phyloP scores from a whole-genome alignment of 495 filamentous ascomycete species.

The Podospora conica region DNA sequence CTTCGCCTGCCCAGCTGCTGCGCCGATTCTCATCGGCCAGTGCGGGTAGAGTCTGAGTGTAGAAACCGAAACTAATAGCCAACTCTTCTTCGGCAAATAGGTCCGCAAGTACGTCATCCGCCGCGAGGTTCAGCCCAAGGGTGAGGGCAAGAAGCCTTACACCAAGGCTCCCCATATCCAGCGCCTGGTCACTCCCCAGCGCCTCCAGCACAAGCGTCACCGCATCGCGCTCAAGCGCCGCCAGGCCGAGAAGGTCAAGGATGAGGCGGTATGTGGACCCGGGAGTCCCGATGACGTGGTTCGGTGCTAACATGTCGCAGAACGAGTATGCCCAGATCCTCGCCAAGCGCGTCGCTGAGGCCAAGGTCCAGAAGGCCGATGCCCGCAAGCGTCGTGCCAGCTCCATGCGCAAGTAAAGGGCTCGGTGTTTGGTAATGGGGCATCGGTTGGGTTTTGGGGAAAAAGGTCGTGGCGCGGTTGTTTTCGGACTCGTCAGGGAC shows the following conservation, averaged over 20 bases:
- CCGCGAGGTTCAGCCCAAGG: slow-evolving; percentile 91
- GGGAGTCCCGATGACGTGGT: background rate
- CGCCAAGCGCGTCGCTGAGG: slow-evolving; percentile 90
- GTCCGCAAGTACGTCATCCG: slow-evolving; percentile 99
- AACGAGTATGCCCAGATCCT: slow-evolving; percentile 92
- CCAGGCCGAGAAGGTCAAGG: slow-evolving; percentile 86
- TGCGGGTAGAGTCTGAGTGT: slow-evolving; percentile 50
- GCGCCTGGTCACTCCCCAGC: slow-evolving; percentile 97
- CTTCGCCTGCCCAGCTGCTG: slow-evolving; percentile 50
- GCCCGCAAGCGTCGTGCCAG: slow-evolving; percentile 90
- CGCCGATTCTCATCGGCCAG: slow-evolving; percentile 41
- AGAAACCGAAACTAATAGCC: slow-evolving; percentile 36
- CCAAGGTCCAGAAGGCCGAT: slow-evolving; percentile 86
- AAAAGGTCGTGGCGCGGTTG: slow-evolving; percentile 33
- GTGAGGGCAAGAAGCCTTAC: slow-evolving; percentile 92
- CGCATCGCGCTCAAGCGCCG: slow-evolving; percentile 95
- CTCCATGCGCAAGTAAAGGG: slow-evolving; percentile 83
- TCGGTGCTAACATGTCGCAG: slow-evolving; percentile 41
- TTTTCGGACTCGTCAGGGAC: slow-evolving; percentile 25
- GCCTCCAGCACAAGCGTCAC: slow-evolving; percentile 99
- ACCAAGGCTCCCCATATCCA: slow-evolving; percentile 99
- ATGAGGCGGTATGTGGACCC: slow-evolving; percentile 81
- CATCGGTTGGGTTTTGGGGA: slow-evolving; percentile 30
- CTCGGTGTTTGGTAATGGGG: slow-evolving; percentile 38
- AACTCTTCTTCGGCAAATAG: slow-evolving; percentile 42